phyloP scores from a whole-genome alignment of 2,329 filamentous ascomycete genomes.

The Exophiala phaeomuriformis region DNA sequence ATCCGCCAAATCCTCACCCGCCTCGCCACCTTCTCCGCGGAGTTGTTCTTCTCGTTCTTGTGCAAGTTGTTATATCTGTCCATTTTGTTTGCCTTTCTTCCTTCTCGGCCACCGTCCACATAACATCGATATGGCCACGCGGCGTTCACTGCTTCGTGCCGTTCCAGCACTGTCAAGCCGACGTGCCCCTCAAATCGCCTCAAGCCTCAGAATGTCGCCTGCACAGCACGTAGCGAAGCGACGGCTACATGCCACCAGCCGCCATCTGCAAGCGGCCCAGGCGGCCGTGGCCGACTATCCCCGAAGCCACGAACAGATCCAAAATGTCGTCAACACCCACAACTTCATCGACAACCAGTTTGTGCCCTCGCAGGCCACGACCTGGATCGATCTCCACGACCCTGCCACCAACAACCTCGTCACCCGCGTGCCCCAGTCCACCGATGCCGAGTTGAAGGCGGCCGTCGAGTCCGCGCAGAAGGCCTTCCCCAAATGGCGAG shows the following conservation, averaged over 20 bases:
- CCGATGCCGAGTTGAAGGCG: conserved; percentile 55
- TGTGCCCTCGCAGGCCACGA: conserved; percentile 49
- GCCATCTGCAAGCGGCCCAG: conserved; percentile 46
- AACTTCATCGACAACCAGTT: conserved; percentile 62
- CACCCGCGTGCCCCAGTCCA: conserved; percentile 58
- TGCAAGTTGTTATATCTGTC: not conserved
- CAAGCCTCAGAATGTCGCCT: conserved; percentile 24
- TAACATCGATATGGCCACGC: conserved; percentile 21
- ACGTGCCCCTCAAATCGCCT: conserved; percentile 18
- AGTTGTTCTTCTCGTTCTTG: too few relatives aligned
- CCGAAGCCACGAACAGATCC: conserved; percentile 51
- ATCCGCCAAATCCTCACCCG: too few relatives aligned
- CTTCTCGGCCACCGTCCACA: not conserved
- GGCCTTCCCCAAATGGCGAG: conserved; percentile 56
- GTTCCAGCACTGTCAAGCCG: conserved; percentile 24
- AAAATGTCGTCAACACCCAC: conserved; percentile 50
- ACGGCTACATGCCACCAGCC: conserved; percentile 48
- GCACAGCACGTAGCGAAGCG: conserved; percentile 22
- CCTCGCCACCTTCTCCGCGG: too few relatives aligned
- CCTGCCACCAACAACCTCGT: conserved; percentile 61
- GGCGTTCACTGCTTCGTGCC: conserved; percentile 20
- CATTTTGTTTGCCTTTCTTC: not conserved
- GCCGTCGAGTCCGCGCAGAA: conserved; percentile 56
- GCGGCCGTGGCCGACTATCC: conserved; percentile 48
- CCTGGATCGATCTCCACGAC: conserved; percentile 59